These are phyloP conservation scores for Penicillium fimorum DNA, from an alignment of 495 filamentous ascomycete species.

Conservation along the genomic window DNA sequence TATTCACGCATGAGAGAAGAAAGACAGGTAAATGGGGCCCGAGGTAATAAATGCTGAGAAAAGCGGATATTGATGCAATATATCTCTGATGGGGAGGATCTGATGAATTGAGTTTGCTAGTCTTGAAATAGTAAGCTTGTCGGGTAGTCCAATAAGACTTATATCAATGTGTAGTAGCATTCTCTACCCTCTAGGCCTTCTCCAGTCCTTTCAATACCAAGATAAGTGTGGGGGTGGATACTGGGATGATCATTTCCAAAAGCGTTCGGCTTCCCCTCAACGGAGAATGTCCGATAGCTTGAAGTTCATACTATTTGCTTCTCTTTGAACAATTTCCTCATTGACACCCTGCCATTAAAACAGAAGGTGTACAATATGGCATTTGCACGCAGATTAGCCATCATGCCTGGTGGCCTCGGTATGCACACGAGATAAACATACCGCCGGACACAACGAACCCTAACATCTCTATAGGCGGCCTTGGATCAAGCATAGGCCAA, in stretches of 20 bases:
- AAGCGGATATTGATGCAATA: not conserved
- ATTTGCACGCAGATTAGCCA: slow-evolving; percentile 35
- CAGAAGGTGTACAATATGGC: slow-evolving; percentile 25
- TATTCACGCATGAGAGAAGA: not conserved
- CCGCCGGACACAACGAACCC: slow-evolving; percentile 9
- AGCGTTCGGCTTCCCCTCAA: slow-evolving; percentile 4
- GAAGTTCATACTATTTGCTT: not conserved
- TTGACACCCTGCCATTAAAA: not conserved
- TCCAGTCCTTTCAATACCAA: not conserved
- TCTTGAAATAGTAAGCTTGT: not conserved
- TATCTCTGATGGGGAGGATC: not conserved
- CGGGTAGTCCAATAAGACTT: not conserved
- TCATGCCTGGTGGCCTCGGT: slow-evolving; percentile 43
- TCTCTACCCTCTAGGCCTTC: too few relatives aligned
- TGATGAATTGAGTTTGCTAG: not conserved
- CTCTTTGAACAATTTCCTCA: not conserved
- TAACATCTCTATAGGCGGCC: slow-evolving; percentile 28
- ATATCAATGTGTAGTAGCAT: too few relatives aligned
- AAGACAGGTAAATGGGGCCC: not conserved
- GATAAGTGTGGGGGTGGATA: not conserved
- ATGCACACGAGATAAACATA: slow-evolving; percentile 14
- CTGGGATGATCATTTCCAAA: slow-evolving; percentile 7
- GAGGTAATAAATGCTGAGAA: not conserved
- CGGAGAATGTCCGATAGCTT: not conserved
- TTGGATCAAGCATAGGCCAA: slow-evolving; percentile 41